Percentiles rank a stretch among this genome's conserved stretches.
Conservation (phyloP, 1,139 yeast genomes). For the Kodamaea suecica region DNA sequence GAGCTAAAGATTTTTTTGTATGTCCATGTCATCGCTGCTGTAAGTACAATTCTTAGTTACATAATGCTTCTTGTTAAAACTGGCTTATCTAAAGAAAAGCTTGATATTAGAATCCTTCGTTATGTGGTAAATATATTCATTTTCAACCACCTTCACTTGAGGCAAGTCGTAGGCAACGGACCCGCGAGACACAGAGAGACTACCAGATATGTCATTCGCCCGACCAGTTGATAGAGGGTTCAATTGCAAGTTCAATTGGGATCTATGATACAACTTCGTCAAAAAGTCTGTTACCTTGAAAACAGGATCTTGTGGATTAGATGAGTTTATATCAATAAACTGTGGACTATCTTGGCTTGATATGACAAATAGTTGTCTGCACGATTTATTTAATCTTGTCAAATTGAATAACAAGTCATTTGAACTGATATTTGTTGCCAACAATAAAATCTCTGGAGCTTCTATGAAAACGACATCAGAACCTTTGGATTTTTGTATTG, state of each 20-base stretch:
- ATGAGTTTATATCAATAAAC: slow-evolving; percentile 30
- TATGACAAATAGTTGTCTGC: slow-evolving; percentile 35
- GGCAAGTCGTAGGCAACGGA: slow-evolving; percentile 12
- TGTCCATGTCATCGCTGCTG: no score
- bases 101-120: slow-evolving; percentile 53
- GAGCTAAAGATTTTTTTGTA: no score
- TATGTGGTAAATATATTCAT: slow-evolving; percentile 61
- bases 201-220: slow-evolving; percentile 81
- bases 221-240: slow-evolving; percentile 75
- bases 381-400: slow-evolving; percentile 32
- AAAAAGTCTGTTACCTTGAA: slow-evolving; percentile 45
- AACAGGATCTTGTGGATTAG: slow-evolving; percentile 30
- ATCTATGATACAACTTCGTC: slow-evolving; percentile 47
- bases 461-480: slow-evolving; percentile 37
- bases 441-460: slow-evolving; percentile 49
- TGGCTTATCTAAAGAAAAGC: slow-evolving; percentile 38
- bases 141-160: slow-evolving; percentile 42
- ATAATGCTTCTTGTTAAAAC: no score
- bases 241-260: slow-evolving; percentile 50
- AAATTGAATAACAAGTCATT: slow-evolving; percentile 35
- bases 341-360: slow-evolving; percentile 38
- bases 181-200: slow-evolving; percentile 58
- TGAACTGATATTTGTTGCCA: slow-evolving; percentile 35
- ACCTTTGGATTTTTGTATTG: slow-evolving; percentile 1
- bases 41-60: no score